Evolutionary conservation across 306 rosid genomes (phyloP).

Genomic region (Dalbergia cochinchinensis): DNA sequence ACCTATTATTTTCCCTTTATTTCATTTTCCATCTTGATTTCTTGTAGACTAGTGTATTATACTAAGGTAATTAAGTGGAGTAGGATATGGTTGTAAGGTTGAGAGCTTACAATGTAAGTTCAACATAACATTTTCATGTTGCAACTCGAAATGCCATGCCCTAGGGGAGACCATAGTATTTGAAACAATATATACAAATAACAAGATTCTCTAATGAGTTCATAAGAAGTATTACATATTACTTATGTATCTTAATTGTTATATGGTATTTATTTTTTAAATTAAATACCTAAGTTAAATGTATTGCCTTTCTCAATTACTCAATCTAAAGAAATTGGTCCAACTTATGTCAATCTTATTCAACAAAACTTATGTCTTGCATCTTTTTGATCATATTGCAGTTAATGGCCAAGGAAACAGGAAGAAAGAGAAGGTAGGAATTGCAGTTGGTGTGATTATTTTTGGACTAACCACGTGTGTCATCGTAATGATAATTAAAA

Average conservation of each 20-base stretch:
- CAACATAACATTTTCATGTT: not conserved
- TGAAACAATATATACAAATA: not conserved
- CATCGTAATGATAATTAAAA: constrained; percentile 10
- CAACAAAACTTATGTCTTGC: not conserved
- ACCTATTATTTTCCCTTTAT: not conserved
- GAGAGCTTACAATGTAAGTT: not conserved
- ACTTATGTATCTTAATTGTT: not conserved
- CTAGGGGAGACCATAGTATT: not conserved
- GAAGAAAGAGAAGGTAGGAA: not conserved
- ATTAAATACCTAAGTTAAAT: not conserved
- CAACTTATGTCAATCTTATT: not conserved
- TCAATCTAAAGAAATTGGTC: not conserved
- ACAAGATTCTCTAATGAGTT: not conserved
- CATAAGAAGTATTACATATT: not conserved
- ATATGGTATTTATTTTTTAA: not conserved
- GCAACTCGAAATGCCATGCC: not conserved
- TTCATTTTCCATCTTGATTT: not conserved
- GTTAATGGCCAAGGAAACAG: constrained; percentile 22
- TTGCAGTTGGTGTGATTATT: constrained; percentile 13
- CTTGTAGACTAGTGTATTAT: not conserved
- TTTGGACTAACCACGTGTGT: constrained; percentile 24
- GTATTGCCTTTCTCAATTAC: not conserved
- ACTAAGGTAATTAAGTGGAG: not conserved
- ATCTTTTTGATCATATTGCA: constrained; percentile 8
- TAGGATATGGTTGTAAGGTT: not conserved